phyloP scores from a whole-genome alignment of 2,329 filamentous ascomycete genomes.

The Cercospora sojina region DNA sequence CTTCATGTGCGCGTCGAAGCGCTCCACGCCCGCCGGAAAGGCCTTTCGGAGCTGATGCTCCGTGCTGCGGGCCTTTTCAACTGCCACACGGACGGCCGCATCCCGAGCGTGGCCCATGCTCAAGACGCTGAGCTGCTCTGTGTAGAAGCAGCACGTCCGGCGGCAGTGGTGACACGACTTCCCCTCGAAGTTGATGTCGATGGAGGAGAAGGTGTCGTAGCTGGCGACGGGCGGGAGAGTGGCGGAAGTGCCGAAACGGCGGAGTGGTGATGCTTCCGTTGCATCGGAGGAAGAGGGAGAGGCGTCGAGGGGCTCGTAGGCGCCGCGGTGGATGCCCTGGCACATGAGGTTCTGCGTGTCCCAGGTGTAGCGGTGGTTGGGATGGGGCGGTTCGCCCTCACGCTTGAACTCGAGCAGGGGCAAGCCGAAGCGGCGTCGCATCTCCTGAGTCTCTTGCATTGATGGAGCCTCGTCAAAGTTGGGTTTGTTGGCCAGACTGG shows the following conservation, averaged over 20 bases:
- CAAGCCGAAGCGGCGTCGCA: conserved; percentile 16
- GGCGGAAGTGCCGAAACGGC: conserved; percentile 2
- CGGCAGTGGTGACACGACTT: conserved; percentile 13
- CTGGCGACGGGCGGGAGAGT: background rate
- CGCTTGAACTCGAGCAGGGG: conserved; percentile 14
- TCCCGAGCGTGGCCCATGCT: conserved; percentile 7
- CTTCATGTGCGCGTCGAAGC: conserved; percentile 15
- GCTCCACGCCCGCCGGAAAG: conserved; percentile 13
- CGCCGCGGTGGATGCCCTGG: conserved; percentile 11
- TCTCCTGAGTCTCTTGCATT: conserved; percentile 10
- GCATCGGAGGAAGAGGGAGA: conserved; percentile 3
- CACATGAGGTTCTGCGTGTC: conserved; percentile 22
- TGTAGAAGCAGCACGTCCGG: conserved; percentile 16
- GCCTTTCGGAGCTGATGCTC: background rate
- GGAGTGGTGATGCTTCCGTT: conserved; percentile 6
- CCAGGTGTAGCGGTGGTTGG: conserved; percentile 20
- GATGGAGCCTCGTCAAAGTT: conserved; percentile 10
- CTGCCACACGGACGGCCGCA: background rate
- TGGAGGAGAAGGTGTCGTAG: conserved; percentile 1
- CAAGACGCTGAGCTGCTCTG: conserved; percentile 5
- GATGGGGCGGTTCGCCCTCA: conserved; percentile 14
- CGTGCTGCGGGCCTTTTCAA: conserved; percentile 5
- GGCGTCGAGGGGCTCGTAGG: conserved; percentile 7
- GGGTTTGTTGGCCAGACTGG: conserved; percentile 4
- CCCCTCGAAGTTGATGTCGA: conserved; percentile 14